Conservation (phyloP, 768 basidiomycete genomes). For the Mycena rosella region DNA sequence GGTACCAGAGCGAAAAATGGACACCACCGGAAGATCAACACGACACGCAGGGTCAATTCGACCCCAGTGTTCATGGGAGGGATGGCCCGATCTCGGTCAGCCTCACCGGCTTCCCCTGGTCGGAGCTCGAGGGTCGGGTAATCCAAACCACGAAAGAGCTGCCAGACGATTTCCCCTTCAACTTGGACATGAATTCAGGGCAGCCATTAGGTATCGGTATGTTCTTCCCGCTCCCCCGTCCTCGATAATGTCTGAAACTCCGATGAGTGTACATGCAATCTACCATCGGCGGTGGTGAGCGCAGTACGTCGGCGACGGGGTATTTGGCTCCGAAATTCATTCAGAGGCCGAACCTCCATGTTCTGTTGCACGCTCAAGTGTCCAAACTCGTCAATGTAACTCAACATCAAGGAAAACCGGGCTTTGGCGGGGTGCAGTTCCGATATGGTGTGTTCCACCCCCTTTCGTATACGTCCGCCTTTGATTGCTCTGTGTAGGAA, state of each 20-base stretch:
- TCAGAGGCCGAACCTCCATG: constrained; percentile 43
- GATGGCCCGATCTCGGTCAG: constrained; percentile 48
- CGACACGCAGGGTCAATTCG: constrained; percentile 52
- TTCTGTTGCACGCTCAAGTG: constrained; percentile 43
- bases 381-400: constrained; percentile 32
- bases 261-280: constrained; percentile 43
- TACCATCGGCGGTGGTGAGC: constrained; percentile 41
- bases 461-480: background rate
- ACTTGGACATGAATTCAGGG: constrained; percentile 46
- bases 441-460: constrained; percentile 20
- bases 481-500: constrained; percentile 1
- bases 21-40: constrained; percentile 52
- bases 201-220: constrained; percentile 44
- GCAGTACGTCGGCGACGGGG: constrained; percentile 47
- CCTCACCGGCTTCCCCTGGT: constrained; percentile 42
- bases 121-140: constrained; percentile 41
- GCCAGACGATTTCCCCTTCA: too few relatives aligned
- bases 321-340: constrained; percentile 44
- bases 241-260: too few relatives aligned
- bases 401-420: constrained; percentile 7
- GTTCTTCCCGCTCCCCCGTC: background rate
- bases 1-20: constrained; percentile 51
- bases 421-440: constrained; percentile 37
- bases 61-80: constrained; percentile 52
- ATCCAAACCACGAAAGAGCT: constrained; percentile 45